Conservation (phyloP, 148 eudicot genomes). For the Fagopyrum esculentum region DNA sequence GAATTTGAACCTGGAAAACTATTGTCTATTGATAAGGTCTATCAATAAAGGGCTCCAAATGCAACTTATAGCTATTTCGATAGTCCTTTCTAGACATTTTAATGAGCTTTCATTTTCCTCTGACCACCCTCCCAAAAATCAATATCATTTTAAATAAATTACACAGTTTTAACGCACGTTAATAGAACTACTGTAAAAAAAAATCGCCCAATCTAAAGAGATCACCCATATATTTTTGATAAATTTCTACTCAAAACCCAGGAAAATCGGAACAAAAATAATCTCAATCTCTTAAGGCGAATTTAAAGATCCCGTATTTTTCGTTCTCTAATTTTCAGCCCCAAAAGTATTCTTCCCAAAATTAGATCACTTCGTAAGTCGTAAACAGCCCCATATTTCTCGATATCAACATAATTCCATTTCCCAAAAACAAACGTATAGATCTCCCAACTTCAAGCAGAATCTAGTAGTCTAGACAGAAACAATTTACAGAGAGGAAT, state of each 20-base stretch:
- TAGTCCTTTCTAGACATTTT: neutral
- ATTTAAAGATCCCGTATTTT: neutral
- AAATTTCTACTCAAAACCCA: neutral
- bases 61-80: neutral
- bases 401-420: neutral
- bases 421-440: neutral
- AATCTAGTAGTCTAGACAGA: neutral
- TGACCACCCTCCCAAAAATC: neutral
- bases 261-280: neutral
- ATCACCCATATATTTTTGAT: neutral
- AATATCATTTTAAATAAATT: neutral
- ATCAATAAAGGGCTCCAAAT: neutral
- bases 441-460: neutral
- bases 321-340: neutral
- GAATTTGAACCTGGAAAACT: neutral
- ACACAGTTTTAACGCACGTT: neutral
- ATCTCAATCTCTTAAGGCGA: neutral
- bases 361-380: neutral
- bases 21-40: neutral
- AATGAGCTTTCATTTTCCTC: neutral
- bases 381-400: neutral
- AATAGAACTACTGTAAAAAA: neutral
- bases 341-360: conserved; percentile 1
- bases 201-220: neutral
- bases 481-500: neutral